Evolutionary conservation across 2,329 filamentous ascomycete genomes (phyloP).

Genomic region (Stenocarpella maydis): DNA sequence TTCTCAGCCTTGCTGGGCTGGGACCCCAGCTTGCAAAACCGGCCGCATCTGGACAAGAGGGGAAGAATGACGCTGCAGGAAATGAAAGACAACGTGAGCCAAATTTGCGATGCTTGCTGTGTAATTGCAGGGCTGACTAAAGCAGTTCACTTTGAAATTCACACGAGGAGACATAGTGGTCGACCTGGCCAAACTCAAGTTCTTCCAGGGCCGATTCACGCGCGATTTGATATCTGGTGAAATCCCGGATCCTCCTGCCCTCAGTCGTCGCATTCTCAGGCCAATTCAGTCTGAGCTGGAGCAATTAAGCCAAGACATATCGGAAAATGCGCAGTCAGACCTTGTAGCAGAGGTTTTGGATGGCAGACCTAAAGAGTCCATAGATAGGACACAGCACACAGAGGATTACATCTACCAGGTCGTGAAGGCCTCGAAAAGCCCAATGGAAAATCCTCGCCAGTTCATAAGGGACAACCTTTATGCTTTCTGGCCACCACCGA

Average conservation of each 20-base stretch:
- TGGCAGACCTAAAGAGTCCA: background rate
- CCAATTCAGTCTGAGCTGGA: constrained; percentile 38
- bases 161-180: constrained; percentile 91
- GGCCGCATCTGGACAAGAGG: constrained; percentile 50
- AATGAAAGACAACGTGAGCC: constrained; percentile 72
- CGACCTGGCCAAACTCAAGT: constrained; percentile 79
- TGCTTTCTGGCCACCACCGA: constrained; percentile 30
- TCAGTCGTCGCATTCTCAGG: constrained; percentile 28
- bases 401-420: constrained; percentile 32
- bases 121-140: constrained; percentile 39
- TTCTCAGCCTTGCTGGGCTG: constrained; percentile 88
- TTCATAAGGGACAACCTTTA: constrained; percentile 29
- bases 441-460: constrained; percentile 34
- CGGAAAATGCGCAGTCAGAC: background rate
- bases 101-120: constrained; percentile 34
- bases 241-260: constrained; percentile 3
- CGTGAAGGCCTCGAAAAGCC: constrained; percentile 32
- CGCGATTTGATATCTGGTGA: constrained; percentile 28
- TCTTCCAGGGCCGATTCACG: constrained; percentile 64
- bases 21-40: constrained; percentile 65
- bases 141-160: constrained; percentile 82
- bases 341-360: background rate
- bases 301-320: constrained; percentile 20
- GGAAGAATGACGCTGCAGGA: constrained; percentile 77
- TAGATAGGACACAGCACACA: background rate